Percentiles rank a stretch among this genome's conserved stretches.
Conservation (phyloP, 371 early-diverging fungal species). For the Agmasoma carcini region DNA sequence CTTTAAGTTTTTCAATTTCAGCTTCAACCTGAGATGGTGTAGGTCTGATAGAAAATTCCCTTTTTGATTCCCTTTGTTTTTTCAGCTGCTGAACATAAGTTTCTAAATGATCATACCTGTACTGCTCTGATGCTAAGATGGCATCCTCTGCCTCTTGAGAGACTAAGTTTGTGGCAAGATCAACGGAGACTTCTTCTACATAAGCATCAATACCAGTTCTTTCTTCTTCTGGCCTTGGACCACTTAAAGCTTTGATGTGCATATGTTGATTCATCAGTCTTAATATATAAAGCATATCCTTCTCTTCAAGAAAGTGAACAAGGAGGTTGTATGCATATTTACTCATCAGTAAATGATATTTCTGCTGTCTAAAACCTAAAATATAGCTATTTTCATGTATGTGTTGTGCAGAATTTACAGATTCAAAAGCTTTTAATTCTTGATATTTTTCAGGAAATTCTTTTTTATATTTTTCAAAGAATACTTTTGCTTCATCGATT, state of each 20-base stretch:
- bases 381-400: constrained; percentile 65
- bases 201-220: constrained; percentile 46
- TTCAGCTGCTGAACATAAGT: constrained; percentile 58
- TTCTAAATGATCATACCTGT: constrained; percentile 66
- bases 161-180: constrained; percentile 45
- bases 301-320: constrained; percentile 74
- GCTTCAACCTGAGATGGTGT: constrained; percentile 43
- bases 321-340: constrained; percentile 76
- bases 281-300: constrained; percentile 66
- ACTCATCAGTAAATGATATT: constrained; percentile 72
- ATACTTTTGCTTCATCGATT: constrained; percentile 57
- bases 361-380: constrained; percentile 63
- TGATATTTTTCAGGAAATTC: constrained; percentile 61
- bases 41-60: constrained; percentile 26
- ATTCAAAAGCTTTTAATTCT: constrained; percentile 55
- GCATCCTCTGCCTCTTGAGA: constrained; percentile 49
- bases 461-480: constrained; percentile 64
- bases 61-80: constrained; percentile 46
- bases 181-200: constrained; percentile 26
- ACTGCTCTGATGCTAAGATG: constrained; percentile 61
- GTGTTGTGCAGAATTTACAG: constrained; percentile 61
- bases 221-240: constrained; percentile 34
- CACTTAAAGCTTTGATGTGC: constrained; percentile 60
- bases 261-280: constrained; percentile 80
- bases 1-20: constrained; percentile 60